Evolutionary conservation across 176 grass and related monocot species (phyloP).

Genomic region (Avena insularis): DNA sequence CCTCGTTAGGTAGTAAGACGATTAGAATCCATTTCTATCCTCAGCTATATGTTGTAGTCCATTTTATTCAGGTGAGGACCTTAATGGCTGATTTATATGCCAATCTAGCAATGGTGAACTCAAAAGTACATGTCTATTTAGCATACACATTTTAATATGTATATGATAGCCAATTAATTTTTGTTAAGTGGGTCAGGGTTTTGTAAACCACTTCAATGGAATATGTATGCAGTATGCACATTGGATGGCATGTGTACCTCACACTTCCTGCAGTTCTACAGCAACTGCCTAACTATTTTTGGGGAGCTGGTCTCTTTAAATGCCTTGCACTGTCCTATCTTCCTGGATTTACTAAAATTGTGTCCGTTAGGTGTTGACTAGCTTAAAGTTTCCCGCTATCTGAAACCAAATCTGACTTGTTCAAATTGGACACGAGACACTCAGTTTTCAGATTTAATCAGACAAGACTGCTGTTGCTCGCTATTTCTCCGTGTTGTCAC

Average conservation of each 20-base stretch:
- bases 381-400: slow-evolving; percentile 10
- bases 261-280: slow-evolving; percentile 25
- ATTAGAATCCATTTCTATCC: not conserved
- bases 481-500: slow-evolving; percentile 25
- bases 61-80: not conserved
- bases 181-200: slow-evolving; percentile 17
- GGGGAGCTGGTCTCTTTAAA: slow-evolving; percentile 10
- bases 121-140: not conserved
- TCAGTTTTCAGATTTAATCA: slow-evolving; percentile 15
- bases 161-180: not conserved
- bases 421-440: slow-evolving; percentile 32
- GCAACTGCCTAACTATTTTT: not conserved
- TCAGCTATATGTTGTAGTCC: not conserved
- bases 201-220: not conserved
- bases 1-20: slow-evolving; percentile 8
- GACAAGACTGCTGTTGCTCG: slow-evolving; percentile 24
- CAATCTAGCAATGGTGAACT: not conserved
- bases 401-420: slow-evolving; percentile 25
- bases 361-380: not conserved
- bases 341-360: slow-evolving; percentile 1
- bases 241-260: not conserved
- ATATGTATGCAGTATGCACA: not conserved
- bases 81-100: not conserved
- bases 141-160: not conserved
- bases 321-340: slow-evolving; percentile 1